phyloP scores from a whole-genome alignment of 108 stramenopile genomes.

The Hondaea fermentalgiana region DNA sequence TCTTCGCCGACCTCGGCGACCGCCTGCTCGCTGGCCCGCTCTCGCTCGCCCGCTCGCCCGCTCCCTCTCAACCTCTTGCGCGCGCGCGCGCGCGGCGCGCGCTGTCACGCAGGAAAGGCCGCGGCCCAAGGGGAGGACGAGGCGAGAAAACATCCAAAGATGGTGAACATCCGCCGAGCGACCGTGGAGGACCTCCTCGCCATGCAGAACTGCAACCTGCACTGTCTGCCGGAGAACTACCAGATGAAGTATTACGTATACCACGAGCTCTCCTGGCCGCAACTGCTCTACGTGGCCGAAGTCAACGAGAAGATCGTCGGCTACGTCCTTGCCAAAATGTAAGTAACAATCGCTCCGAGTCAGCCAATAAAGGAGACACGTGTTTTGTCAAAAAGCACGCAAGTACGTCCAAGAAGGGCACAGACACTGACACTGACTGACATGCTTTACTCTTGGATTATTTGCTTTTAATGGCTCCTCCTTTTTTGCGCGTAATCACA shows the following conservation, averaged over 20 bases:
- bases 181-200: constrained; percentile 79
- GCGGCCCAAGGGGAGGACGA: background rate
- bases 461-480: no score
- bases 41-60: no score
- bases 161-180: constrained; percentile 75
- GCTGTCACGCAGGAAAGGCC: background rate
- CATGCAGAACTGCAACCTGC: constrained; percentile 94
- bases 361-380: no score
- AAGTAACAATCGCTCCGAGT: background rate
- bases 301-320: constrained; percentile 90
- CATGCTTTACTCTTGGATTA: no score
- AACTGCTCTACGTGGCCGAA: constrained; percentile 92
- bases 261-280: constrained; percentile 93
- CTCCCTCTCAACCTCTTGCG: no score
- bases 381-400: no score
- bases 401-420: no score
- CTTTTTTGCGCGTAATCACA: background rate
- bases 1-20: no score
- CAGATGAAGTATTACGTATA: constrained; percentile 97
- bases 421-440: no score
- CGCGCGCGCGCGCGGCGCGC: no score
- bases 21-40: no score
- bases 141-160: background rate
- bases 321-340: constrained; percentile 97
- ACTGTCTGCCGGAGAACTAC: constrained; percentile 99